Percentiles rank a stretch among this genome's conserved stretches.
Conservation (phyloP, 176 grass and related monocot genomes). For the Eleusine indica region DNA sequence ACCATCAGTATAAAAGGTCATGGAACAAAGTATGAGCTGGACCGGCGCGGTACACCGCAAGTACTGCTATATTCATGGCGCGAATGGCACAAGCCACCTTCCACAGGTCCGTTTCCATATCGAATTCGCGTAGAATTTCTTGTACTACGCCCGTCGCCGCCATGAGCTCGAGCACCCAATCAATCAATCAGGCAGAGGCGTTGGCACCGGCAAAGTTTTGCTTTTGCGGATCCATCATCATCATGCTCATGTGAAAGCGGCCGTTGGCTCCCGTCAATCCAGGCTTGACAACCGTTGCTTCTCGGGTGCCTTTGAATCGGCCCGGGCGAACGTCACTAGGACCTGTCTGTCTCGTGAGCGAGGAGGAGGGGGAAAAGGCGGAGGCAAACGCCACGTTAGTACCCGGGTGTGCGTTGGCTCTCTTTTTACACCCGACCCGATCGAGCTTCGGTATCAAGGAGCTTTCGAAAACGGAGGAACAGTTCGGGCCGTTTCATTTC, state of each 20-base stretch:
- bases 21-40: neutral
- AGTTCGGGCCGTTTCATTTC: neutral
- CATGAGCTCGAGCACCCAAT: neutral
- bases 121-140: neutral
- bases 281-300: conserved; percentile 28
- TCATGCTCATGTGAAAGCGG: conserved; percentile 23
- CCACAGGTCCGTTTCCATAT: neutral
- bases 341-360: neutral
- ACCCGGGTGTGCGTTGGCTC: neutral
- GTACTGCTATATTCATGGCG: conserved; percentile 26
- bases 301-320: neutral
- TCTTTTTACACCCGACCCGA: neutral
- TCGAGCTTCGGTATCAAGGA: neutral
- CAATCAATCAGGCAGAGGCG: conserved; percentile 1
- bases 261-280: conserved; percentile 30
- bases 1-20: neutral
- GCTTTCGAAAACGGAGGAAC: neutral
- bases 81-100: conserved; percentile 24
- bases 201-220: conserved; percentile 12
- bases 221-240: conserved; percentile 5
- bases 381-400: neutral
- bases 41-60: neutral
- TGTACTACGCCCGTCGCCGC: neutral
- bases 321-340: neutral
- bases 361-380: neutral